phyloP scores from a whole-genome alignment of 306 rosid genomes.

The Prosopis cineraria region DNA sequence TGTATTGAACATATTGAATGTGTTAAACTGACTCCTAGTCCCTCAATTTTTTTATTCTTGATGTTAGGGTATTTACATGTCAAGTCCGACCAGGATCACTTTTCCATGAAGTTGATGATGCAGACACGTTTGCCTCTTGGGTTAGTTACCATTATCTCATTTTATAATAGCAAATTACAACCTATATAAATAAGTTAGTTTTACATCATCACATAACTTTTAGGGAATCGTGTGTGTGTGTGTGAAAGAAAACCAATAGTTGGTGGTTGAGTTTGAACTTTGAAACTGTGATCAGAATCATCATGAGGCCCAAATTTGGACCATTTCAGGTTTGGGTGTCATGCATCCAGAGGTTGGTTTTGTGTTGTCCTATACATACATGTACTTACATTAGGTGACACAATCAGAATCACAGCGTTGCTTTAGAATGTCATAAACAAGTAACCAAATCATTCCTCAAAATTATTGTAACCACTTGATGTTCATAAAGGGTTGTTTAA shows the following conservation, averaged over 20 bases:
- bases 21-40: slow-evolving; percentile 29
- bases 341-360: not conserved
- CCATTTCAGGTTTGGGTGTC: slow-evolving; percentile 16
- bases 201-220: not conserved
- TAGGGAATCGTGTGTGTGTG: not conserved
- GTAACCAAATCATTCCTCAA: not conserved
- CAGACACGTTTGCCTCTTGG: slow-evolving; percentile 88
- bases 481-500: slow-evolving; percentile 8
- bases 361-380: slow-evolving; percentile 2
- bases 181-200: slow-evolving; percentile 19
- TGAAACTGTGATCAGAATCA: slow-evolving; percentile 8
- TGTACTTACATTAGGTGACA: not conserved
- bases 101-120: slow-evolving; percentile 78
- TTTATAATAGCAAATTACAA: slow-evolving; percentile 24
- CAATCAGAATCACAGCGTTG: not conserved
- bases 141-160: slow-evolving; percentile 54
- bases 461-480: not conserved
- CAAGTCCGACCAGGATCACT: slow-evolving; percentile 97
- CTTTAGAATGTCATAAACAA: slow-evolving; percentile 13
- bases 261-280: not conserved
- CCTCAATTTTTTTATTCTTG: slow-evolving; percentile 35
- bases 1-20: slow-evolving; percentile 21
- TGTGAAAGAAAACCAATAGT: not conserved
- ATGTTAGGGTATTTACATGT: slow-evolving; percentile 76
- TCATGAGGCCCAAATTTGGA: slow-evolving; percentile 26